A percentile compares a stretch with the other conserved stretches of the same genome.
phyloP scores from a whole-genome alignment of 768 basidiomycete species.

The Chalciporus sphaerocephalus region DNA sequence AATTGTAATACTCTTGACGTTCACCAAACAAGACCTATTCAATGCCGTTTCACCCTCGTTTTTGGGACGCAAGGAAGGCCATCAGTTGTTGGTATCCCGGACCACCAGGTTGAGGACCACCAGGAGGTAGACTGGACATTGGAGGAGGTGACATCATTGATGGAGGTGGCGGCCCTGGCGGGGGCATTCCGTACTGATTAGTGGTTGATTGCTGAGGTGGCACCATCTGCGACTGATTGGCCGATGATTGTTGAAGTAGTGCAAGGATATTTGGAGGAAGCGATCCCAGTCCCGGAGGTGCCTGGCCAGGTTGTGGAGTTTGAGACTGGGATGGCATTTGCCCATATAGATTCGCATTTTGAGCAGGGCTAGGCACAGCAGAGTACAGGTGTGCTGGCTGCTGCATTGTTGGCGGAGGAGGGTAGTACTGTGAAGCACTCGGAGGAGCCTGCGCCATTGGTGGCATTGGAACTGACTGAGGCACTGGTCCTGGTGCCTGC shows the following conservation, averaged over 20 bases:
- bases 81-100: constrained; percentile 61
- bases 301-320: constrained; percentile 33
- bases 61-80: constrained; percentile 51
- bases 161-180: constrained; percentile 29
- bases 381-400: constrained; percentile 23
- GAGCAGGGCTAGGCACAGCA: constrained; percentile 14
- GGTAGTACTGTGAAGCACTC: constrained; percentile 40
- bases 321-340: constrained; percentile 27
- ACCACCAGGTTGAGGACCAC: constrained; percentile 39
- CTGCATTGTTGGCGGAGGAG: constrained; percentile 36
- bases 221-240: constrained; percentile 31
- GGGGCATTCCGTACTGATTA: constrained; percentile 36
- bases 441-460: constrained; percentile 28
- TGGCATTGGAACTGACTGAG: constrained; percentile 36
- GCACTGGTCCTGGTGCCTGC: constrained; percentile 33
- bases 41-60: constrained; percentile 19
- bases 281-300: constrained; percentile 31
- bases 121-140: constrained; percentile 37
- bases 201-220: constrained; percentile 31
- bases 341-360: constrained; percentile 25
- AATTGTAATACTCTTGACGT: not conserved
- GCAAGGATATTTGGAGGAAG: constrained; percentile 71
- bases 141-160: constrained; percentile 45
- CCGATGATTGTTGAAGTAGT: constrained; percentile 51
- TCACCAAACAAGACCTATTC: too few species aligned